Percentiles rank a stretch among this genome's conserved stretches.
These are phyloP conservation scores for Apiotrichum gracile DNA, from an alignment of 1,284 basidiomycete species.

Conservation along the genomic window DNA sequence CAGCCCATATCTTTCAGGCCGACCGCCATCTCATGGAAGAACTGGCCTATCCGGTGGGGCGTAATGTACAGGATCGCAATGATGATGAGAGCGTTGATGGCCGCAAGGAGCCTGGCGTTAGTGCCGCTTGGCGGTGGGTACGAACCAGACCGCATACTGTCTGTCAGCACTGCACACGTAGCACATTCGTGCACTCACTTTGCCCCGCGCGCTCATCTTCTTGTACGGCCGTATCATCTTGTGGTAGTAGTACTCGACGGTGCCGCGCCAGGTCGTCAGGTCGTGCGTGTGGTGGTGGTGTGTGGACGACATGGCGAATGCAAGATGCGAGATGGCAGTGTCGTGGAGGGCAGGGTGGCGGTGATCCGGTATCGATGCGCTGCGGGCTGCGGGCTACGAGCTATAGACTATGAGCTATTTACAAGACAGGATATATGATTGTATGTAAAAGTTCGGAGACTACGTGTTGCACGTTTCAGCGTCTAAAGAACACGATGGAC, in stretches of 20 bases:
- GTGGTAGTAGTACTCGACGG: not conserved
- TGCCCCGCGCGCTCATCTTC: conserved; percentile 27
- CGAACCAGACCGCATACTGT: too few relatives aligned
- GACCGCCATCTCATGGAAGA: conserved; percentile 36
- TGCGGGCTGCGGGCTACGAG: too few relatives aligned
- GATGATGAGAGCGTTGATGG: conserved; percentile 22
- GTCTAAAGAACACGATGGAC: too few relatives aligned
- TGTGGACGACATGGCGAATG: not conserved
- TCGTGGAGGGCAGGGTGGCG: too few relatives aligned
- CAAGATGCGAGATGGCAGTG: not conserved
- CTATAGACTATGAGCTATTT: too few relatives aligned
- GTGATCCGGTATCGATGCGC: too few relatives aligned
- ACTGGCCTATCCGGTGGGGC: conserved; percentile 35
- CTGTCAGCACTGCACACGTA: too few relatives aligned
- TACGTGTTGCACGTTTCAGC: too few relatives aligned
- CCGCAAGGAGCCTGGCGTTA: not conserved
- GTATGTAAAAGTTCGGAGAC: too few relatives aligned
- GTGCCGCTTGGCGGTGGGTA: too few relatives aligned
- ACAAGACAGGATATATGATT: too few relatives aligned
- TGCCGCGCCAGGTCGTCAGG: conserved; percentile 1
- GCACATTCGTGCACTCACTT: too few relatives aligned
- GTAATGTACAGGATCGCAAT: conserved; percentile 36
- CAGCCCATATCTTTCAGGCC: conserved; percentile 32
- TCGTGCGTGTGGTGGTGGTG: not conserved
- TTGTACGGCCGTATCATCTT: conserved; percentile 14